Evolutionary conservation across 805 yeast species (phyloP), one percentile per base, ranked within the genome.

Genomic region (Wickerhamiella kurtzmanii): DNA sequence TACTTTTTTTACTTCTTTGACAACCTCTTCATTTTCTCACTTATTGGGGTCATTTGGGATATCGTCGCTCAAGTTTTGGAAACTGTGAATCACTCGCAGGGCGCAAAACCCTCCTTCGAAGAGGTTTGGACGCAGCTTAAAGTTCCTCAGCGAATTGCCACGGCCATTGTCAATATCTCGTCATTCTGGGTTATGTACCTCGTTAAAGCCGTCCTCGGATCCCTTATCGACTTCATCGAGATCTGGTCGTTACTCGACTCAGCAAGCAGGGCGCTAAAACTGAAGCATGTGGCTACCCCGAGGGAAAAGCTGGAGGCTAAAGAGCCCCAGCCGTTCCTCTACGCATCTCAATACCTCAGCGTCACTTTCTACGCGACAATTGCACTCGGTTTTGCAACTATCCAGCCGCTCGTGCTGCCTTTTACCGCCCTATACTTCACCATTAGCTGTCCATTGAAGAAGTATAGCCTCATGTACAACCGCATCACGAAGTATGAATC

Each of bases 141-240:
- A 3, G 51, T 66, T 8, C 61, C 60, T 2, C 50, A 56, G 22
- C 65, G 66, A 19, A 50, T 64, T 8, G 56, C 68, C 1, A 57
- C 60, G 2, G 64, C 70, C 4, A 58, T 66, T 36, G 60, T 66
- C 39, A 59, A 60, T 41, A 57, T 66, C 18, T 64, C 69, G 4
- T 61, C 67, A 6, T 66, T 66, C 53, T 66, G 70, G 70, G 67
- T 66, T 22, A 60, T 65, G 64, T 66, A 65, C 50, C 47, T 65
- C 3, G 45, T 66, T 17, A 56, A 64, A 18, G 60, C 60, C 13
- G 54, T 61, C 28, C 35, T 65, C 13, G 66, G 59, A 13, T 50
- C 62, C 5, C 49, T 61, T 19, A 45, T 63, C 3, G 62, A 58
- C 42, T 48, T 64, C 5, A 50, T 64, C 13, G 68, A 64, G 48